Evolutionary conservation across 129 eudicot genomes (phyloP).

Genomic region (sunflower (Helianthus annuus)): DNA sequence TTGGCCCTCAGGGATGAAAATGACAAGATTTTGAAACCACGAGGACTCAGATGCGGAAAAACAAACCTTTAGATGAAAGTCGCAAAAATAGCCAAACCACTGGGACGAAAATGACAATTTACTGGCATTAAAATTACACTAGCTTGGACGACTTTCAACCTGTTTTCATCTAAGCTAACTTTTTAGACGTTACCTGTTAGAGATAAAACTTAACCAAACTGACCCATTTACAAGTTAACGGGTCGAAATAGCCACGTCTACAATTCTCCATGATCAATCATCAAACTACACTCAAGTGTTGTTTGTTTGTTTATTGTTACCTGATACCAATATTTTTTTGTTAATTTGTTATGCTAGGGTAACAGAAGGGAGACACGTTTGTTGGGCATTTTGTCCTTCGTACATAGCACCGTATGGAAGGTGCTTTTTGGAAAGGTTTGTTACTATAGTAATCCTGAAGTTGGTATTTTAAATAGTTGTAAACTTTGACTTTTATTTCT

Average conservation of each 20-base stretch:
- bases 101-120: too few species aligned
- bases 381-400: conserved; percentile 88
- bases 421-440: conserved; percentile 95
- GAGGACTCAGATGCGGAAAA: too few species aligned
- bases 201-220: background rate
- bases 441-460: background rate
- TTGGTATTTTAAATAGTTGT: background rate
- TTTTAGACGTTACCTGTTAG: background rate
- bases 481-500: background rate
- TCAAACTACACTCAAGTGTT: conserved; percentile 3
- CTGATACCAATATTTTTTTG: background rate
- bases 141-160: background rate
- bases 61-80: too few species aligned
- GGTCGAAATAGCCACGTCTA: background rate
- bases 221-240: conserved; percentile 3
- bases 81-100: too few species aligned
- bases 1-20: too few species aligned
- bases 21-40: too few species aligned
- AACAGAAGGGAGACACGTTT: conserved; percentile 97
- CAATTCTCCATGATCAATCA: background rate
- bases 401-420: conserved; percentile 99
- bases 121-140: background rate
- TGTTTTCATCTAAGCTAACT: background rate
- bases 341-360: conserved; percentile 46
- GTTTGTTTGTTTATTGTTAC: background rate